These are phyloP conservation scores for Pleurotus ostreatus DNA, from an alignment of 768 basidiomycete genomes.

Conservation along the genomic window DNA sequence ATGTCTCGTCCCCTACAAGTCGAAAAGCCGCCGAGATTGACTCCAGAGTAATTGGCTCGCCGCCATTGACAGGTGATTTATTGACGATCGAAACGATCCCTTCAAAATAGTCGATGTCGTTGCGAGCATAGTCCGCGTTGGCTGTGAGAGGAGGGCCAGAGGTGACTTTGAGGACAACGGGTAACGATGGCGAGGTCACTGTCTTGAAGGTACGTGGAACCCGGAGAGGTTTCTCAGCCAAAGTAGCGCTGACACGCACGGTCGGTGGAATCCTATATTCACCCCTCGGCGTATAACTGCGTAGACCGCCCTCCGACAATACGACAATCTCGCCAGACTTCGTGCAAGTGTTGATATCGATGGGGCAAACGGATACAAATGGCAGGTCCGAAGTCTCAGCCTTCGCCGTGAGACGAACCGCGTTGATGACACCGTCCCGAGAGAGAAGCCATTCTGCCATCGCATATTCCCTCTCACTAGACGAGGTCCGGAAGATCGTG, in stretches of 20 bases:
- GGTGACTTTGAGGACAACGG: conserved; percentile 27
- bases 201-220: conserved; percentile 34
- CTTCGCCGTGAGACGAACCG: conserved; percentile 32
- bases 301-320: conserved; percentile 33
- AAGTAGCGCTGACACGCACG: conserved; percentile 27
- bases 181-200: conserved; percentile 22
- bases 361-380: conserved; percentile 31
- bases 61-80: conserved; percentile 27
- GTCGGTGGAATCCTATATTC: conserved; percentile 29
- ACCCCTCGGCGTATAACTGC: conserved; percentile 26
- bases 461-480: conserved; percentile 28
- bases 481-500: conserved; percentile 30
- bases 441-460: conserved; percentile 39
- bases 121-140: conserved; percentile 24
- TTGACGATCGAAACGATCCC: conserved; percentile 34
- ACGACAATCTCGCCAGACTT: conserved; percentile 29
- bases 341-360: conserved; percentile 30
- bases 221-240: conserved; percentile 26
- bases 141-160: conserved; percentile 33
- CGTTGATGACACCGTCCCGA: conserved; percentile 29
- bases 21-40: conserved; percentile 29
- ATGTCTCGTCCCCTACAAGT: conserved; percentile 29
- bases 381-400: conserved; percentile 29
- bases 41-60: conserved; percentile 30
- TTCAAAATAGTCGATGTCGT: conserved; percentile 24